phyloP scores from a whole-genome alignment of 768 basidiomycete species.

The Clitopilus hobsonii region DNA sequence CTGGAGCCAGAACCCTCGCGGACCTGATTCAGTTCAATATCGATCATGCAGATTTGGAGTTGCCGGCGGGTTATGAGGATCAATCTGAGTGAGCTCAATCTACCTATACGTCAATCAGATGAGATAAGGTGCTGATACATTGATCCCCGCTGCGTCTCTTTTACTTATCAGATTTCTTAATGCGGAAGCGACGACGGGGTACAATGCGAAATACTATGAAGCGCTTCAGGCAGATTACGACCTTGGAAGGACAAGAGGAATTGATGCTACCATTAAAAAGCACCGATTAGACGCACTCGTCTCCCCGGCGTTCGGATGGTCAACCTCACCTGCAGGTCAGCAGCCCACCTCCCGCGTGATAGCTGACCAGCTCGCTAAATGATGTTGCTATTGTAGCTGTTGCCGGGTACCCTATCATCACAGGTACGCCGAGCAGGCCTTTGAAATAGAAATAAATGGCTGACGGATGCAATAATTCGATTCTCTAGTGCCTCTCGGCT shows the following conservation, averaged over 20 bases:
- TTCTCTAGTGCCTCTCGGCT: slow-evolving; percentile 55
- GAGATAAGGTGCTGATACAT: background rate
- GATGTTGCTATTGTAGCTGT: slow-evolving; percentile 34
- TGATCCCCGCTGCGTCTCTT: too few relatives aligned
- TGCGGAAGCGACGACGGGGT: slow-evolving; percentile 33
- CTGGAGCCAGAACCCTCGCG: slow-evolving; percentile 49
- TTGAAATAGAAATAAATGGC: slow-evolving; percentile 9
- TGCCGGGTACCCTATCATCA: slow-evolving; percentile 63
- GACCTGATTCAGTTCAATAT: slow-evolving; percentile 59
- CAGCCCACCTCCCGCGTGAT: background rate
- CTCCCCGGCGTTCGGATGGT: slow-evolving; percentile 38
- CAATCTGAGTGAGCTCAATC: slow-evolving; percentile 28
- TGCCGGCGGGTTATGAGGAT: slow-evolving; percentile 30
- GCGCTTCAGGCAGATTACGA: slow-evolving; percentile 40
- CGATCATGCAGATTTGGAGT: slow-evolving; percentile 45
- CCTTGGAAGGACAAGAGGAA: slow-evolving; percentile 46
- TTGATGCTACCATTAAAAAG: slow-evolving; percentile 44
- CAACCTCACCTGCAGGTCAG: slow-evolving; percentile 34
- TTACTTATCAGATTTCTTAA: slow-evolving; percentile 25
- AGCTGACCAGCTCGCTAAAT: slow-evolving; percentile 13
- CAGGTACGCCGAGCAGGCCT: slow-evolving; percentile 31
- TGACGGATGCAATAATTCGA: background rate
- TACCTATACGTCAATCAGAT: background rate
- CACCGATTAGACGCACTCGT: slow-evolving; percentile 49
- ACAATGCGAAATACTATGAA: slow-evolving; percentile 37